Base-by-base conservation (phyloP, 257 asterid species). In the Primulina eburnea region DNA sequence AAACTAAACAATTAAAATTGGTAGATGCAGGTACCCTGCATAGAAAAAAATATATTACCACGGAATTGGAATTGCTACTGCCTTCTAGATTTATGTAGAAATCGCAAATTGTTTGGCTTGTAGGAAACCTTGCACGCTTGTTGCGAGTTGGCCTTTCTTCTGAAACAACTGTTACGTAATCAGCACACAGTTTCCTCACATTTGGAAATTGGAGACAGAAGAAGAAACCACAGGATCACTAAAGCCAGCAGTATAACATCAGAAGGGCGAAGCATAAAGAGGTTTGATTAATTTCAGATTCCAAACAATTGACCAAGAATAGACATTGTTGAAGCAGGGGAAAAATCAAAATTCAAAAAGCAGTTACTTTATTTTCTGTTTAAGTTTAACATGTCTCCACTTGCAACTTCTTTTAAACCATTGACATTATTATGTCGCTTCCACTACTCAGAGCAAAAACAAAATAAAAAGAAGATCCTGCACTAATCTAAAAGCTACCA, bases 11-110 rank as follows among this genome's bases (percentile, higher is more conserved):
- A 35, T 33, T 38, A 32, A 55, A 67, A 38, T 26, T 52, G 69
- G 56, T 34, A 57, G n/a, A 14, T 53, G 24, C 62, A 50, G 2
- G 30, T 21, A 1, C 37, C 43, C 20, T 3, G 18, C 24, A 29
- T 38, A 72, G 18, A 58, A 79, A 50, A 50, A 58, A 57, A 53
- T 24, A 20, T 38, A 34, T 74, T 81, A 93, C 99, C 90, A 4
- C 67, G 29, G 88, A 72, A 61, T 82, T 72, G 29, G 88, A 72
- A 64, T 82, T 88, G 82, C 82, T 76, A 64, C 81, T 64, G 76
- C 82, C 88, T 75, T 89, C 98, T 61, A 88, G 80, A 78, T 84
- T 94, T 61, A 89, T 83, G 70, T 75, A 85, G 64, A 69, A 71
- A 56, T 80, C 89, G 10, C 86, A 80, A 52, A 82, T 65, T 75